Conservation (phyloP, 257 asterid species). For the Thymus mandschuricus region DNA sequence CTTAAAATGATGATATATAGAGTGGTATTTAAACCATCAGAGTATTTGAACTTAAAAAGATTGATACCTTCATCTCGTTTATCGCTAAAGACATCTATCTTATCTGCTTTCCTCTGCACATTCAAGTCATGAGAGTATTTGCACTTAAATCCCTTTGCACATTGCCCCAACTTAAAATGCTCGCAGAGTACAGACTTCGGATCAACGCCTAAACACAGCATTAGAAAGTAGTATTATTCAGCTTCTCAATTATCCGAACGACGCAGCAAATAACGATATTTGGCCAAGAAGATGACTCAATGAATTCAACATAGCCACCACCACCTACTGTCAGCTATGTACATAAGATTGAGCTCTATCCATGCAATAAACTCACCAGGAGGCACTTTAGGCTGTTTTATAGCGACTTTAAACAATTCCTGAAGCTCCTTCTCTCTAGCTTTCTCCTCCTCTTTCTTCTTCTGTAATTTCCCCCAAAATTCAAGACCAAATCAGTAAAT, state of each 20-base stretch:
- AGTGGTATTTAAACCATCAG: slow-evolving; percentile 8
- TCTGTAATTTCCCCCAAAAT: slow-evolving; percentile 52
- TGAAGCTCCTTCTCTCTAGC: slow-evolving; percentile 89
- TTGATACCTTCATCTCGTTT: slow-evolving; percentile 50
- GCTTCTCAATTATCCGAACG: slow-evolving; percentile 14
- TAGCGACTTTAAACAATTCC: slow-evolving; percentile 83
- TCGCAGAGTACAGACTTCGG: slow-evolving; percentile 87
- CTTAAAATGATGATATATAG: neutral
- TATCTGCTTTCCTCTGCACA: slow-evolving; percentile 95
- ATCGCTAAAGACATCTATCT: slow-evolving; percentile 90
- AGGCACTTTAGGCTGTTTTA: slow-evolving; percentile 95
- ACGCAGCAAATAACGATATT: neutral
- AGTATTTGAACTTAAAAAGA: neutral
- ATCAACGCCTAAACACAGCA: slow-evolving; percentile 74
- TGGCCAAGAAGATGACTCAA: neutral
- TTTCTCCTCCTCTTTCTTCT: slow-evolving; percentile 96
- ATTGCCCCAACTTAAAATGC: slow-evolving; percentile 86
- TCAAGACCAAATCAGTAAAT: neutral
- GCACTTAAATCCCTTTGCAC: slow-evolving; percentile 93
- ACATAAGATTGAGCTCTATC: neutral
- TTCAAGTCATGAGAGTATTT: slow-evolving; percentile 96
- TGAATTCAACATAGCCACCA: neutral
- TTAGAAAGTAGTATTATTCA: neutral
- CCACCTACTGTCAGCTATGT: neutral
- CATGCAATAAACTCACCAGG: slow-evolving; percentile 55